A percentile compares a stretch with the other conserved stretches of the same genome.
phyloP scores from a whole-genome alignment of 2,329 filamentous ascomycete genomes.

The Xylaria sp. region DNA sequence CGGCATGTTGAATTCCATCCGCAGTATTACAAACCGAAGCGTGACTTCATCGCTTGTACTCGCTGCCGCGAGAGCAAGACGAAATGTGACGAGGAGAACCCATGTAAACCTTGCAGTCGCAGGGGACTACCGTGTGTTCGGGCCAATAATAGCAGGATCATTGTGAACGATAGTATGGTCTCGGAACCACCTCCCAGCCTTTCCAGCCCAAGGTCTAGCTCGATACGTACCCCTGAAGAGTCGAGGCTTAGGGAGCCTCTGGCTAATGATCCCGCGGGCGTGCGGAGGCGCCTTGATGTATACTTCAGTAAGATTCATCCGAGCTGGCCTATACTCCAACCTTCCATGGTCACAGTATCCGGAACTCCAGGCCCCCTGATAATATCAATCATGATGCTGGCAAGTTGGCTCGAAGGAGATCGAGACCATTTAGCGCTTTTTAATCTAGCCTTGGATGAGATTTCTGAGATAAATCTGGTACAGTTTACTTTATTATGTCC shows the following conservation, averaged over 20 bases:
- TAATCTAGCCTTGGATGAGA: constrained; percentile 37
- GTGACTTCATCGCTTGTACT: constrained; percentile 33
- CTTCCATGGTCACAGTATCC: constrained; percentile 27
- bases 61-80: constrained; percentile 40
- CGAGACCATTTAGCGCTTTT: constrained; percentile 37
- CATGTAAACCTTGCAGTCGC: constrained; percentile 38
- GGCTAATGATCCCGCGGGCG: constrained; percentile 9
- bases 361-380: constrained; percentile 34
- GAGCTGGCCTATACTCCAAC: constrained; percentile 41
- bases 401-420: constrained; percentile 41
- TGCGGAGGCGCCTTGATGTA: constrained; percentile 31
- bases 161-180: not conserved
- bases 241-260: constrained; percentile 21
- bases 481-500: not conserved
- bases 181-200: not conserved
- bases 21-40: constrained; percentile 31
- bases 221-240: not conserved
- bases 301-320: constrained; percentile 41
- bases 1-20: constrained; percentile 43
- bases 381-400: constrained; percentile 40
- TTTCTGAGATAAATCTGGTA: constrained; percentile 38
- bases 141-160: not conserved
- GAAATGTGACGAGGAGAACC: constrained; percentile 40
- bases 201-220: constrained; percentile 10
- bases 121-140: constrained; percentile 38